These are phyloP conservation scores for Dictyostelium purpureum DNA, from an alignment of 78 protist species.

Conservation along the genomic window DNA sequence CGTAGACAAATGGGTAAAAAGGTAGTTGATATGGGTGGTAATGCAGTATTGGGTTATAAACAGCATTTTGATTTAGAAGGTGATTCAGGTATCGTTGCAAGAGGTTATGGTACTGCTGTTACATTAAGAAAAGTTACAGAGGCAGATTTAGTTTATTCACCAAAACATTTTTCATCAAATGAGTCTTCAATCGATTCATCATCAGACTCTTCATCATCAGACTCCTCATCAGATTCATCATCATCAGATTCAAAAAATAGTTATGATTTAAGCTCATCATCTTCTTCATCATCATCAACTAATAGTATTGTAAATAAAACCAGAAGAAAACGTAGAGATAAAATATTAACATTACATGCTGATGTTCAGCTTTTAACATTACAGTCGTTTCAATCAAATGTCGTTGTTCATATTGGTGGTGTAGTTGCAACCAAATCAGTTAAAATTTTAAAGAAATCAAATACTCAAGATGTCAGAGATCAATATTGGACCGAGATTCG, in stretches of 20 bases:
- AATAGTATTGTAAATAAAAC: not conserved
- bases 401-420: slow-evolving; percentile 73
- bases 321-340: not conserved
- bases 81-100: slow-evolving; percentile 89
- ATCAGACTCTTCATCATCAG: not conserved
- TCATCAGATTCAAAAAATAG: not conserved
- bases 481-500: slow-evolving; percentile 95
- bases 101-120: slow-evolving; percentile 95
- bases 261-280: not conserved
- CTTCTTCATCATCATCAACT: not conserved
- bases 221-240: not conserved
- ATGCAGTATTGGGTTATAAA: slow-evolving; percentile 92
- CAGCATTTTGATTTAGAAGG: slow-evolving; percentile 93
- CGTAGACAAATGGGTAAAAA: slow-evolving; percentile 89
- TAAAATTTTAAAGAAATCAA: slow-evolving; percentile 68
- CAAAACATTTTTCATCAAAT: not conserved
- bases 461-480: slow-evolving; percentile 68
- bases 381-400: slow-evolving; percentile 24
- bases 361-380: slow-evolving; percentile 74
- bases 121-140: slow-evolving; percentile 72
- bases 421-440: slow-evolving; percentile 64
- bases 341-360: not conserved
- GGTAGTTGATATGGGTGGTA: slow-evolving; percentile 88
- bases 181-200: slow-evolving; percentile 19
- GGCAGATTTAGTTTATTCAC: slow-evolving; percentile 39